Conservation (phyloP, 257 asterid species). For the Capsicum rhomboideum region DNA sequence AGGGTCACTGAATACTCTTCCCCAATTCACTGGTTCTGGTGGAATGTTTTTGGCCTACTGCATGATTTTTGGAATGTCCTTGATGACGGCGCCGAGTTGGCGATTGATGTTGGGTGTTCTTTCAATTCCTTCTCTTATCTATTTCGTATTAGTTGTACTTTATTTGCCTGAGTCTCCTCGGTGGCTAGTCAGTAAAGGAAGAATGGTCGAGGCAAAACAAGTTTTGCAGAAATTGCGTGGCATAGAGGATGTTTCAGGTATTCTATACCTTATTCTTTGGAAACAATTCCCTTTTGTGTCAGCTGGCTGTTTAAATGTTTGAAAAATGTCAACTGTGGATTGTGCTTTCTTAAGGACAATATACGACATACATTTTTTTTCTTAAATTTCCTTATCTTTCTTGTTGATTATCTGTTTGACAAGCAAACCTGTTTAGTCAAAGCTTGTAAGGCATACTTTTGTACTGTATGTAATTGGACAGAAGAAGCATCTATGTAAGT, state of each 20-base stretch:
- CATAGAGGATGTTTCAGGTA: constrained; percentile 78
- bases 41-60: constrained; percentile 80
- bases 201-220: constrained; percentile 58
- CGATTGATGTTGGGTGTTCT: constrained; percentile 79
- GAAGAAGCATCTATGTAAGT: background rate
- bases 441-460: background rate
- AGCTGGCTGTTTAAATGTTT: background rate
- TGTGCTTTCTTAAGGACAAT: background rate
- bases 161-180: constrained; percentile 84
- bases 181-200: constrained; percentile 85
- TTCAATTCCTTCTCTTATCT: constrained; percentile 61
- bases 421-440: background rate
- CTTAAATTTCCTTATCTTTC: background rate
- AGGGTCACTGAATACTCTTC: constrained; percentile 68
- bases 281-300: background rate
- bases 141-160: constrained; percentile 41
- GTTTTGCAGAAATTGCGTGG: constrained; percentile 71
- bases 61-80: constrained; percentile 69
- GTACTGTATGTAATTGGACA: background rate
- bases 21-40: constrained; percentile 65
- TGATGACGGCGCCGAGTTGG: constrained; percentile 59
- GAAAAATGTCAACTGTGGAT: background rate
- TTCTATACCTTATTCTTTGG: background rate
- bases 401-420: background rate
- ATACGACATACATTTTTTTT: background rate